Percentiles rank a stretch among this genome's conserved stretches.
Conservation (phyloP, 2,329 filamentous ascomycete species). For the Exophiala mesophila region DNA sequence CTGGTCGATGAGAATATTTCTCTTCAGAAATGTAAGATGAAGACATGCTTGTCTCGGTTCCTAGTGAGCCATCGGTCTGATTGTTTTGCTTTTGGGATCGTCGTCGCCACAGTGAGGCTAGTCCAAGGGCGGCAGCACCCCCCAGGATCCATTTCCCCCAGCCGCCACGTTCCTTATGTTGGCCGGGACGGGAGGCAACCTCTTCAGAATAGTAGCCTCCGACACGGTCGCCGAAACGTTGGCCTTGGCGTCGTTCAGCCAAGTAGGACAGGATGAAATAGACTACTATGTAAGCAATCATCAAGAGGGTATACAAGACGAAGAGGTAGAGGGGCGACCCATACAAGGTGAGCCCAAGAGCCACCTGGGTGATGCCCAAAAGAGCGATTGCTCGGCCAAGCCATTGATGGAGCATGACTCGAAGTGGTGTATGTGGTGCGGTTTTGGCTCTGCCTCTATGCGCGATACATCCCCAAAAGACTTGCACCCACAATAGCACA, state of each 20-base stretch:
- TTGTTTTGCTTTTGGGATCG: constrained; percentile 35
- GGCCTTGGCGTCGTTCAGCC: constrained; percentile 51
- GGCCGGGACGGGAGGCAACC: constrained; percentile 41
- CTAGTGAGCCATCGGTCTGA: constrained; percentile 37
- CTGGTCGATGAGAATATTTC: constrained; percentile 56
- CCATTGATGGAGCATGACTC: constrained; percentile 77
- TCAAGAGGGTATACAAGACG: constrained; percentile 77
- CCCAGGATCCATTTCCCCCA: constrained; percentile 49
- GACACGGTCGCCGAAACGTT: constrained; percentile 51
- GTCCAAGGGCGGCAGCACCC: constrained; percentile 53
- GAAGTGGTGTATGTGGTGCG: constrained; percentile 52
- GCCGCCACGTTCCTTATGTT: constrained; percentile 37
- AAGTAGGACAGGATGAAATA: constrained; percentile 79
- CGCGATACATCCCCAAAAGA: constrained; percentile 55
- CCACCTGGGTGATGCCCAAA: constrained; percentile 79
- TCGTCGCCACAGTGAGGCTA: constrained; percentile 47
- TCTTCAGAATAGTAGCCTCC: constrained; percentile 55
- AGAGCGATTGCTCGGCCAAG: constrained; percentile 71
- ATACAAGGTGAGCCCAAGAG: constrained; percentile 84
- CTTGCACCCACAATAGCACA: constrained; percentile 55
- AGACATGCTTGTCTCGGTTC: constrained; percentile 38
- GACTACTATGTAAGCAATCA: constrained; percentile 63
- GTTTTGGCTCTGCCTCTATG: constrained; percentile 51
- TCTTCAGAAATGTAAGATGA: constrained; percentile 59
- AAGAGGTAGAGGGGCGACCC: constrained; percentile 83